Conservation (phyloP, 768 basidiomycete genomes). For the Gyrodon lividus region DNA sequence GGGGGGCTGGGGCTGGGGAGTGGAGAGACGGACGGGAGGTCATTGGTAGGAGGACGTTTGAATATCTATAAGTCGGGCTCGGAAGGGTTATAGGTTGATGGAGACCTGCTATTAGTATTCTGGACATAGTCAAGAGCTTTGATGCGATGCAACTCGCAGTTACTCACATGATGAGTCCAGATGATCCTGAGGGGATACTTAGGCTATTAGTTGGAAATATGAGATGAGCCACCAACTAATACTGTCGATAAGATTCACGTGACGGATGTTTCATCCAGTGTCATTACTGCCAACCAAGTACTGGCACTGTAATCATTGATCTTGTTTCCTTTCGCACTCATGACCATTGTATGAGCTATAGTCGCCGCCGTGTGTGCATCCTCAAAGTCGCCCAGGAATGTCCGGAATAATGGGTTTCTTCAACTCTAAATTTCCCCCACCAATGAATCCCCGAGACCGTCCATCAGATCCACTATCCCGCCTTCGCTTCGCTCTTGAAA, state of each 20-base stretch:
- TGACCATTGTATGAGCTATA: constrained; percentile 2
- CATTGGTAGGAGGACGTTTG: constrained; percentile 16
- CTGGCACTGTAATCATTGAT: background rate
- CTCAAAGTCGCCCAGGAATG: constrained; percentile 24
- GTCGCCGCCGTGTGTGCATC: background rate
- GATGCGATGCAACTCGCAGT: background rate
- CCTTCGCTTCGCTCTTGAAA: constrained; percentile 74
- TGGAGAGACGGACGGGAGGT: constrained; percentile 36
- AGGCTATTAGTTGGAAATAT: no score
- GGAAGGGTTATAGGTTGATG: background rate
- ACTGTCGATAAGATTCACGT: background rate
- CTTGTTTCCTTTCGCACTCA: background rate
- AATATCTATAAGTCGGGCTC: background rate
- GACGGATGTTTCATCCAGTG: background rate
- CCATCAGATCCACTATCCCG: constrained; percentile 65
- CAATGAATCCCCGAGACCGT: constrained; percentile 56
- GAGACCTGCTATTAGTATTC: background rate
- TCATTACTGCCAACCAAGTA: background rate
- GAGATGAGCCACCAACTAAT: no score
- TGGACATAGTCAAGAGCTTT: background rate
- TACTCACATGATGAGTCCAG: background rate
- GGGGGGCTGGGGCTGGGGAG: constrained; percentile 20
- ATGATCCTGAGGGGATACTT: no score
- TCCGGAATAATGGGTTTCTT: constrained; percentile 46
- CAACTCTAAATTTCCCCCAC: constrained; percentile 48